These are phyloP conservation scores for Schizothecium vesticola DNA, from an alignment of 495 filamentous ascomycete genomes.

Conservation along the genomic window DNA sequence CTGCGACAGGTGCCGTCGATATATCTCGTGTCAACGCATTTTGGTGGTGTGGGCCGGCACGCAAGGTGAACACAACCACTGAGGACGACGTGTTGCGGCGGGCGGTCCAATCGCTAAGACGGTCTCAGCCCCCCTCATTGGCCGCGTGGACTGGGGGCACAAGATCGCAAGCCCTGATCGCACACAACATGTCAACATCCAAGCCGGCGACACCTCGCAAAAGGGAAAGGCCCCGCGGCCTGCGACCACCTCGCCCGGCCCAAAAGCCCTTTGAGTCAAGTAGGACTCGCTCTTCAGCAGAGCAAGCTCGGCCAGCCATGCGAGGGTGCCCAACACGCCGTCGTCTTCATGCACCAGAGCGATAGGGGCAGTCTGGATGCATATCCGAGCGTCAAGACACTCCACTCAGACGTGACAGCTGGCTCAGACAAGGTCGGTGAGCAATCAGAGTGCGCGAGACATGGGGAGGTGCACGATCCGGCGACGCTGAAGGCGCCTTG, in stretches of 20 bases:
- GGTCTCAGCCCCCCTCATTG: slow-evolving; percentile 9
- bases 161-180: not conserved
- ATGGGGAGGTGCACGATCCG: slow-evolving; percentile 4
- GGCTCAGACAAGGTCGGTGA: slow-evolving; percentile 10
- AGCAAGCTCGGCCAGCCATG: slow-evolving; percentile 1
- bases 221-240: slow-evolving; percentile 6
- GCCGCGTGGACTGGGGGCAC: not conserved
- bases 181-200: not conserved
- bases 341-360: slow-evolving; percentile 7
- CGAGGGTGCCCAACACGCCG: slow-evolving; percentile 15
- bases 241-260: slow-evolving; percentile 11
- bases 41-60: not conserved
- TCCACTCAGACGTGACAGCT: slow-evolving; percentile 12
- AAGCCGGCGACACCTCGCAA: slow-evolving; percentile 1
- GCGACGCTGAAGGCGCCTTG: not conserved
- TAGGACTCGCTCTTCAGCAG: not conserved
- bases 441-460: not conserved
- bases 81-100: not conserved
- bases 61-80: slow-evolving; percentile 8
- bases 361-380: slow-evolving; percentile 8
- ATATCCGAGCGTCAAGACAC: slow-evolving; percentile 13
- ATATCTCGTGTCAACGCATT: not conserved
- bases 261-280: slow-evolving; percentile 9
- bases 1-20: not conserved
- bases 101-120: slow-evolving; percentile 1